Conservation (phyloP, 352 stramenopile genomes). For the Phytopythium oedochilum region DNA sequence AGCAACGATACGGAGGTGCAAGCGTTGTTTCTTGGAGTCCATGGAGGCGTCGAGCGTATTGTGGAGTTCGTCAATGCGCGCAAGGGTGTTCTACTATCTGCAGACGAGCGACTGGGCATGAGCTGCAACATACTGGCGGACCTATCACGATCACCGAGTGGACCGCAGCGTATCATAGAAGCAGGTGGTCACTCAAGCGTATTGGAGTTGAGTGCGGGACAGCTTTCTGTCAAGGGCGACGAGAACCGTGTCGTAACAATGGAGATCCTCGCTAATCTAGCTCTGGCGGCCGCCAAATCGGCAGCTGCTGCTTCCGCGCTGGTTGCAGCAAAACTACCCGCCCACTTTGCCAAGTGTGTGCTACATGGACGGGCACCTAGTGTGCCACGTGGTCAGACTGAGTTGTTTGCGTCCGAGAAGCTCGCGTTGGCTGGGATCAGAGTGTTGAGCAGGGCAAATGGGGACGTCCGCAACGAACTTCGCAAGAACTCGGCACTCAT, state of each 20-base stretch:
- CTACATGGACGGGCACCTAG: background rate
- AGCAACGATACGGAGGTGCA: constrained; percentile 60
- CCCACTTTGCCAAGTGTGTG: constrained; percentile 38
- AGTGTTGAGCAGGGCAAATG: constrained; percentile 30
- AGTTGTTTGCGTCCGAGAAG: background rate
- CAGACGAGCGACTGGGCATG: constrained; percentile 35
- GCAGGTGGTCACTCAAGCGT: constrained; percentile 28
- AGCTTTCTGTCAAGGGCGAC: constrained; percentile 8
- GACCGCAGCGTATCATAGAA: constrained; percentile 35
- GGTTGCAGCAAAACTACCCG: constrained; percentile 36
- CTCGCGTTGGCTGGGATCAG: constrained; percentile 29
- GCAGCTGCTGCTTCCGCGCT: constrained; percentile 19
- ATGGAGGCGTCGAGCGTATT: constrained; percentile 33
- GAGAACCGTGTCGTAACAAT: constrained; percentile 19
- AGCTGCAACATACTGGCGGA: constrained; percentile 40
- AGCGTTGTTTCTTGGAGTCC: constrained; percentile 41
- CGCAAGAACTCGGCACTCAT: constrained; percentile 21
- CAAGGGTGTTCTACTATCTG: constrained; percentile 11
- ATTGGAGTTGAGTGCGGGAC: constrained; percentile 34
- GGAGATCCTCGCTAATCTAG: constrained; percentile 47
- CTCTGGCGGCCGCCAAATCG: constrained; percentile 10
- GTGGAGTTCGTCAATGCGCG: constrained; percentile 43
- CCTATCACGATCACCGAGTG: constrained; percentile 25
- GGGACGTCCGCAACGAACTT: constrained; percentile 23
- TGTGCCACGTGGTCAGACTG: background rate